Conservation (phyloP, 1,139 yeast genomes). For the Komagataea norvegica region DNA sequence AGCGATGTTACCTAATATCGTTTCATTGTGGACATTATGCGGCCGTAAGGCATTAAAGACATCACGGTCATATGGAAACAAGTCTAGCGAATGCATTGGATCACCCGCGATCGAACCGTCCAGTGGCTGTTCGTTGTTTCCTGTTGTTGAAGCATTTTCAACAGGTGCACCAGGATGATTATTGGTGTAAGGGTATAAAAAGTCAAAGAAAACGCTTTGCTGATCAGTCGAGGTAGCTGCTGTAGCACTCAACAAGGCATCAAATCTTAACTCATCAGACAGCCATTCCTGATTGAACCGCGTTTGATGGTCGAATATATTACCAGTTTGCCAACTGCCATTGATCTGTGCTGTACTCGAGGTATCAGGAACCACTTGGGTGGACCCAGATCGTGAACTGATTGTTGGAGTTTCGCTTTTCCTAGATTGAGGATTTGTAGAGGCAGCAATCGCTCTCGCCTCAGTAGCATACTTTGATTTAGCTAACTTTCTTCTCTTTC, state of each 20-base stretch:
- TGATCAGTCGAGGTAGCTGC: slow-evolving; percentile 66
- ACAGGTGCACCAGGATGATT: background rate
- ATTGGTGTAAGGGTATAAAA: slow-evolving; percentile 34
- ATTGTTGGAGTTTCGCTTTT: background rate
- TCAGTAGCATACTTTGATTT: slow-evolving; percentile 22
- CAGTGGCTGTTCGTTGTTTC: background rate
- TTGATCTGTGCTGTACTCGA: background rate
- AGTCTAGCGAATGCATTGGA: slow-evolving; percentile 5
- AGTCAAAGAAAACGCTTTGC: slow-evolving; percentile 44
- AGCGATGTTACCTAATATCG: background rate
- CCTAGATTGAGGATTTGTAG: background rate
- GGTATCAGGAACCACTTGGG: background rate
- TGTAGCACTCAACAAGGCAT: slow-evolving; percentile 60
- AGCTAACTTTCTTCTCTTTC: slow-evolving; percentile 26
- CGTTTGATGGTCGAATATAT: slow-evolving; percentile 21
- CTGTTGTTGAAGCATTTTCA: slow-evolving; percentile 17
- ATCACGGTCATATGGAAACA: slow-evolving; percentile 22
- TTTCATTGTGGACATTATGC: slow-evolving; percentile 6
- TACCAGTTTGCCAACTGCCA: slow-evolving; percentile 12
- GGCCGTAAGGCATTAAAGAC: slow-evolving; percentile 25
- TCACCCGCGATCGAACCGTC: background rate
- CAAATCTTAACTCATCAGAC: slow-evolving; percentile 65
- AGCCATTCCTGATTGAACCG: slow-evolving; percentile 49
- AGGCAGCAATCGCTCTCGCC: slow-evolving; percentile 11
- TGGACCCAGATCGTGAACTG: background rate